These are phyloP conservation scores for Tulasnella sp. DNA, from an alignment of 768 basidiomycete species.

Conservation along the genomic window DNA sequence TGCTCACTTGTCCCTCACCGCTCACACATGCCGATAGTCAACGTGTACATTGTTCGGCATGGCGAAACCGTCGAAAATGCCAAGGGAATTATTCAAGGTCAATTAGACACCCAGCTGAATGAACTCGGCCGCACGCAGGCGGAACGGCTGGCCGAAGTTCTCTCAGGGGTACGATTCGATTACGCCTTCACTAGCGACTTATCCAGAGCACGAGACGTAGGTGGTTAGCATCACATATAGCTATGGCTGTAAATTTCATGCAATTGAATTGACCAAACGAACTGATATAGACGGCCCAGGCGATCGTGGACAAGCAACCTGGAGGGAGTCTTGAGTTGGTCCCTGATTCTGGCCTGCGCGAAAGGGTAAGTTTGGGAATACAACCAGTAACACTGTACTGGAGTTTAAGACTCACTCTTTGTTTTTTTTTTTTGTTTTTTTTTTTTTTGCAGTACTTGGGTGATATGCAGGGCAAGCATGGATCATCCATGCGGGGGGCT, in stretches of 20 bases:
- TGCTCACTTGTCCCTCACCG: constrained; percentile 4
- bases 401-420: no score
- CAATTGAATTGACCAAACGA: background rate
- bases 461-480: constrained; percentile 21
- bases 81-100: constrained; percentile 38
- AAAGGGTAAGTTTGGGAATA: constrained; percentile 21
- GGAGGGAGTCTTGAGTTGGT: background rate
- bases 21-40: constrained; percentile 31
- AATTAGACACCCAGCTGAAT: constrained; percentile 39
- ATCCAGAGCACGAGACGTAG: constrained; percentile 43
- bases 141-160: constrained; percentile 23
- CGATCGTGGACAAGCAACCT: constrained; percentile 33
- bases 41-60: constrained; percentile 32
- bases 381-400: background rate
- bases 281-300: constrained; percentile 33
- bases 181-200: constrained; percentile 42
- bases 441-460: constrained; percentile 31
- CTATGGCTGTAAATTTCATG: background rate
- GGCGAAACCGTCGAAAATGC: constrained; percentile 35
- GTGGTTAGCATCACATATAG: background rate
- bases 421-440: background rate
- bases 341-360: background rate
- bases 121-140: constrained; percentile 37
- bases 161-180: constrained; percentile 39
- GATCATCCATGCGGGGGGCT: background rate